Evolutionary conservation across 208 protist species (phyloP).

Genomic region (Leishmania tarentolae): DNA sequence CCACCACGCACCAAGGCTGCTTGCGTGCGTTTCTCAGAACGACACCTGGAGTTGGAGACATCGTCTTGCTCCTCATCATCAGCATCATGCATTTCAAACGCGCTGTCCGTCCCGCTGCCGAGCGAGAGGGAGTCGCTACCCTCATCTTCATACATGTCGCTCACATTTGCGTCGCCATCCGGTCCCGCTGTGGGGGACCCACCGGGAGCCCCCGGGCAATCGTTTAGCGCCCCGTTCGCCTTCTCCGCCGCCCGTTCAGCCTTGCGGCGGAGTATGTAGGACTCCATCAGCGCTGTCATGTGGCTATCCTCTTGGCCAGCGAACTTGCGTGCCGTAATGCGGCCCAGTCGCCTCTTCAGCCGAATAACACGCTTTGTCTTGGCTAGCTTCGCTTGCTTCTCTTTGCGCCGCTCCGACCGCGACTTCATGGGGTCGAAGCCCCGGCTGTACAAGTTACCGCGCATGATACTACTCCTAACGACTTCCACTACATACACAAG

Average conservation of each 20-base stretch:
- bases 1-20: background rate
- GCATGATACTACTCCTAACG: conserved; percentile 39
- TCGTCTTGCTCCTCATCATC: conserved; percentile 5
- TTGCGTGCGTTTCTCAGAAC: conserved; percentile 8
- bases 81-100: conserved; percentile 14
- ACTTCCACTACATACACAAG: background rate
- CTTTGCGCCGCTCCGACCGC: conserved; percentile 63
- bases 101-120: conserved; percentile 17
- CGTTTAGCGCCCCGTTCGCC: conserved; percentile 34
- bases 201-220: conserved; percentile 2
- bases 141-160: background rate
- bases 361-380: conserved; percentile 67
- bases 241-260: conserved; percentile 68
- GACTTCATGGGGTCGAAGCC: conserved; percentile 87
- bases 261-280: conserved; percentile 78
- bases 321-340: conserved; percentile 58
- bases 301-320: conserved; percentile 69
- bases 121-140: conserved; percentile 12
- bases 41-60: conserved; percentile 3
- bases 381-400: conserved; percentile 63
- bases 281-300: conserved; percentile 87
- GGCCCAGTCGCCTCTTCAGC: conserved; percentile 57
- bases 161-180: conserved; percentile 16
- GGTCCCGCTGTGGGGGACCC: conserved; percentile 12
- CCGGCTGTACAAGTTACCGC: conserved; percentile 70